Conservation (phyloP, 257 asterid genomes). For the Gentiana dahurica region DNA sequence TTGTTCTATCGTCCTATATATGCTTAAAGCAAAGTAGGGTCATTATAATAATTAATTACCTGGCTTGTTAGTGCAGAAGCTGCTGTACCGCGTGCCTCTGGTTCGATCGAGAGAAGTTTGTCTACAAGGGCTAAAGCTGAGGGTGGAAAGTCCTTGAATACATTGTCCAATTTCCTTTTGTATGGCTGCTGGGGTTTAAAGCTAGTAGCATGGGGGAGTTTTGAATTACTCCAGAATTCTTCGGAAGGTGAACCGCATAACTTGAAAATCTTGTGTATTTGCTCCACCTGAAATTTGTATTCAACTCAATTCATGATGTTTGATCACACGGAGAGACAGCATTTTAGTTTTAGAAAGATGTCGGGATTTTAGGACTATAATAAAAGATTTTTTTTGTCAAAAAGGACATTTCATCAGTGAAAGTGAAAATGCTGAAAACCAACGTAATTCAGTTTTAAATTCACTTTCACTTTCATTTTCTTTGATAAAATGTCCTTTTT, state of each 20-base stretch:
- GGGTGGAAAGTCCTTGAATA: conserved; percentile 67
- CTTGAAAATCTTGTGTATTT: conserved; percentile 6
- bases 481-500: too few relatives aligned
- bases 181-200: conserved; percentile 29
- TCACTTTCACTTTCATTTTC: too few relatives aligned
- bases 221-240: conserved; percentile 3
- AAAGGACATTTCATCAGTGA: too few relatives aligned
- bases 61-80: conserved; percentile 61
- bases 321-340: too few relatives aligned
- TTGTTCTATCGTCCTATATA: background rate
- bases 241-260: conserved; percentile 7
- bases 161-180: conserved; percentile 53
- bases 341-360: too few relatives aligned
- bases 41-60: conserved; percentile 28
- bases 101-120: conserved; percentile 74
- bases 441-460: too few relatives aligned
- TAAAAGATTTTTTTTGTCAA: too few relatives aligned
- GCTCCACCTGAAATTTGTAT: conserved; percentile 1
- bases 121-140: conserved; percentile 68
- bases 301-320: too few relatives aligned
- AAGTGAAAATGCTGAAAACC: too few relatives aligned
- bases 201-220: conserved; percentile 6
- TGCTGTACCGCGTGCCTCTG: conserved; percentile 69
- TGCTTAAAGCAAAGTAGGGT: background rate
- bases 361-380: too few relatives aligned